Conservation (phyloP, 1,284 basidiomycete genomes). For the Ceratobasidium sp. region DNA sequence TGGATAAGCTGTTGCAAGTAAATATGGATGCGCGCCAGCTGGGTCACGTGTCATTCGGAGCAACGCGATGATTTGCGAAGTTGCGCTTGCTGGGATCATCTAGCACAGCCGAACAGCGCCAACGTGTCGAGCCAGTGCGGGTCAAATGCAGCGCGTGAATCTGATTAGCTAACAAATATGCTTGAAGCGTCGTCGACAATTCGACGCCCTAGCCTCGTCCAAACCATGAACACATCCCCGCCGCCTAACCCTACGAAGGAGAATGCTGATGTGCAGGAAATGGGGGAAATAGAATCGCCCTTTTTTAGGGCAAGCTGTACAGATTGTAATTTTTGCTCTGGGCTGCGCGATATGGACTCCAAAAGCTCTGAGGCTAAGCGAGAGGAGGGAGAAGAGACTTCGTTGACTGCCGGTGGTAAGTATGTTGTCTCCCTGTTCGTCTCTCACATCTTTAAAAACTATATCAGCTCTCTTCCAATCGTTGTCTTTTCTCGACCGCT, state of each 20-base stretch:
- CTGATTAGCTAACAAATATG: too few species aligned
- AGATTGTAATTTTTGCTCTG: constrained; percentile 49
- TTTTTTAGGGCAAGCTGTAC: constrained; percentile 46
- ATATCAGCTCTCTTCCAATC: constrained; percentile 53
- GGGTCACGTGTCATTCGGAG: too few species aligned
- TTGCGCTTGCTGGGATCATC: too few species aligned
- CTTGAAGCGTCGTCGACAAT: too few species aligned
- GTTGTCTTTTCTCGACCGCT: constrained; percentile 71
- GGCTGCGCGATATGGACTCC: constrained; percentile 47
- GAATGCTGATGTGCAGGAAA: constrained; percentile 14
- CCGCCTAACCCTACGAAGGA: background rate
- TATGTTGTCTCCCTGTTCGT: background rate
- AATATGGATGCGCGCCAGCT: too few species aligned
- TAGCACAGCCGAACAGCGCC: too few species aligned
- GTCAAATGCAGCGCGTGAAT: too few species aligned
- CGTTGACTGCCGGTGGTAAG: constrained; percentile 39
- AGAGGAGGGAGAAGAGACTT: background rate
- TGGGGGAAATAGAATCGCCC: constrained; percentile 45
- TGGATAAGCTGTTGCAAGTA: too few species aligned
- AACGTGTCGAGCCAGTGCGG: too few species aligned
- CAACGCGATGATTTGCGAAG: too few species aligned
- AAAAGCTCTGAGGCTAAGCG: background rate
- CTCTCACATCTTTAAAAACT: background rate
- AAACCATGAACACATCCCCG: background rate
- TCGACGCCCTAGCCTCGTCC: background rate